Percentiles rank a stretch among this genome's conserved stretches.
phyloP scores from a whole-genome alignment of 345 rosid species.

The Hibiscus trionum region DNA sequence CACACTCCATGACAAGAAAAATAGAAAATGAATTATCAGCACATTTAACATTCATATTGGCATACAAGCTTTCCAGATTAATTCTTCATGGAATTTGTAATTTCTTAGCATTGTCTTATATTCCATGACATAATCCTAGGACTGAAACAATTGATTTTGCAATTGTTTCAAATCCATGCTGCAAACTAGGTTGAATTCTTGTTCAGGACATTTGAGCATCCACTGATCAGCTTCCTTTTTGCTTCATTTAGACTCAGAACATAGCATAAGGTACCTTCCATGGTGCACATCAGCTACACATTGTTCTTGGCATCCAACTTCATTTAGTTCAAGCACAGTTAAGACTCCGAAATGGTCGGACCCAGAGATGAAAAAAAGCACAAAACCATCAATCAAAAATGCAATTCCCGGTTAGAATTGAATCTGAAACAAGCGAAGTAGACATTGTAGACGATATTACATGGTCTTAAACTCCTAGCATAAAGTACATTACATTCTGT shows the following conservation, averaged over 20 bases:
- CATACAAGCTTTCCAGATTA: conserved; percentile 1
- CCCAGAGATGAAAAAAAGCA: no score
- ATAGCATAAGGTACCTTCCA: conserved; percentile 40
- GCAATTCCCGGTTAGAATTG: no score
- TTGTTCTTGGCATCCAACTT: no score
- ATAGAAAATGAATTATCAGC: no score
- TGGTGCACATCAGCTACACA: conserved; percentile 27
- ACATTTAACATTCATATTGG: conserved; percentile 9
- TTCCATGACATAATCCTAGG: neutral
- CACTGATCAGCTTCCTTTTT: conserved; percentile 19
- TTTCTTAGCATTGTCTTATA: neutral
- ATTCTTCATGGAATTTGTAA: conserved; percentile 10
- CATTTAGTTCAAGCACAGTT: no score
- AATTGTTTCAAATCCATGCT: conserved; percentile 51
- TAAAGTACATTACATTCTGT: neutral
- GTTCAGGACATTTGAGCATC: conserved; percentile 30
- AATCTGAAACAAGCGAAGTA: neutral
- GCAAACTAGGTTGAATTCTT: conserved; percentile 59
- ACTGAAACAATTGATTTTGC: conserved; percentile 8
- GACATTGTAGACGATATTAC: neutral
- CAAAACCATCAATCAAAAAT: no score
- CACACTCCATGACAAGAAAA: no score
- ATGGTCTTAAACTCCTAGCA: neutral
- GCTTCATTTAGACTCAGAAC: conserved; percentile 7
- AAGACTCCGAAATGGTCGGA: no score